Base-by-base conservation (phyloP, 2,329 filamentous ascomycete species). In the Arthrobotrys musiformis region DNA sequence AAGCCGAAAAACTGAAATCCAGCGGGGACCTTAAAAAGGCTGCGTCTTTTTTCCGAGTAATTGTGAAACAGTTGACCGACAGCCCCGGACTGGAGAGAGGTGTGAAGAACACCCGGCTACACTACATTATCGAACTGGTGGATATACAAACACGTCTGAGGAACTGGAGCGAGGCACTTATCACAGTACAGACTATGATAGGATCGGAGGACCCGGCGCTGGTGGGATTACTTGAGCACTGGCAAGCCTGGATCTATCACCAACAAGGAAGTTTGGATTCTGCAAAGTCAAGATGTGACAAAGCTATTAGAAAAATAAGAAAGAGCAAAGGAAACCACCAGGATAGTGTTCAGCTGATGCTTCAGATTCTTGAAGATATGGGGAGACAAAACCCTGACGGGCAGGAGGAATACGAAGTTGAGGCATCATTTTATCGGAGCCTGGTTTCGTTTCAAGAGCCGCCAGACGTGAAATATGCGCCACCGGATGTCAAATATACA, bases 211-310 rank as follows among this genome's bases (percentile, higher is more conserved):
- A 56, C 2, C 50, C 50, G 11, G 28, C 28, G 1, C 30, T 35
- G 2, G 28, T 33, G 4, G 61, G 61, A 19, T 26, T 35, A 7
- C 17, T 50, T 5, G 61, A 64, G 17, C 61, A 64, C n/a, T 64
- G 61, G 61, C 61, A 64, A 17, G 26, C 61, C n/a, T 64, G 19
- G 42, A 17, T 52, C n/a, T 64, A 64, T 22, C 28, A 64, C 9
- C 28, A 26, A 40, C 61, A 50, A 50, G 61, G 61, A 7, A 48
- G 46, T 19, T 33, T 52, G 42, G 61, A 46, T 24, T 46, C 40
- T 30, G 61, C 61, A 3, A 50, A 24, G 33, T 22, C 28, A 5
- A 46, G 44, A 11, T 50, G 61, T 13, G 46, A 64, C 11, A 64
- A 33, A 28, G 61, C 61, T n/a, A 64, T 64, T 28, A 33, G 22